These are phyloP conservation scores for Exophiala aquamarina DNA, from an alignment of 2,329 filamentous ascomycete species.

Conservation along the genomic window DNA sequence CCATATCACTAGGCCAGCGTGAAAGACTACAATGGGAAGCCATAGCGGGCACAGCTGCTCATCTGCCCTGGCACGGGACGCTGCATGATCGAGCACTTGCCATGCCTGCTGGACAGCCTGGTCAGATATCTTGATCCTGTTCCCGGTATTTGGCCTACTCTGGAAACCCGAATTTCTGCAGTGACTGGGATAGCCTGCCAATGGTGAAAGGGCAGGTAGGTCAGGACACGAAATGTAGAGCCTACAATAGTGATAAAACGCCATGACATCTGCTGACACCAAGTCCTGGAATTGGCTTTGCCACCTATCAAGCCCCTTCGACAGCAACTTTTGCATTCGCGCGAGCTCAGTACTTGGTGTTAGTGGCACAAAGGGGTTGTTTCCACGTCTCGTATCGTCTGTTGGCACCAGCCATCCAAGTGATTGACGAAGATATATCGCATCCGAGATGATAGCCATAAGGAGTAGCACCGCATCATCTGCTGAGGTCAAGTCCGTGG, in stretches of 20 bases:
- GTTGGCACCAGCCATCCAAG: neutral
- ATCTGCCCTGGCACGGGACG: neutral
- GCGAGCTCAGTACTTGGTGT: neutral
- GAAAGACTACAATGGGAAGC: slow-evolving; percentile 10
- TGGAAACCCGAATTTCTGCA: neutral
- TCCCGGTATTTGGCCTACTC: neutral
- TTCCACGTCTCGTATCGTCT: neutral
- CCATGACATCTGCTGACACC: slow-evolving; percentile 2
- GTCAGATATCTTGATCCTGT: slow-evolving; percentile 1
- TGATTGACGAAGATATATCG: neutral
- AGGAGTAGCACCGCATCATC: slow-evolving; percentile 7
- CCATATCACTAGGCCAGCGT: slow-evolving; percentile 13
- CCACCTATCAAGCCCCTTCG: slow-evolving; percentile 6
- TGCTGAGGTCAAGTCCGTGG: neutral
- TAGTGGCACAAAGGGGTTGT: neutral
- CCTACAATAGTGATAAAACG: slow-evolving; percentile 10
- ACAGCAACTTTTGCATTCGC: neutral
- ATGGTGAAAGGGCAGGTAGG: neutral
- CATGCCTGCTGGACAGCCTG: slow-evolving; percentile 3
- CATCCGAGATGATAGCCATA: slow-evolving; percentile 6
- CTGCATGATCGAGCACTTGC: slow-evolving; percentile 4
- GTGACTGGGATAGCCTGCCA: neutral
- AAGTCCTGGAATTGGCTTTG: neutral
- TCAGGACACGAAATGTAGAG: slow-evolving; percentile 4
- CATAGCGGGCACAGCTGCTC: slow-evolving; percentile 6